These are phyloP conservation scores for Globisporangium yorkense DNA, from an alignment of 352 stramenopile species.

Conservation along the genomic window DNA sequence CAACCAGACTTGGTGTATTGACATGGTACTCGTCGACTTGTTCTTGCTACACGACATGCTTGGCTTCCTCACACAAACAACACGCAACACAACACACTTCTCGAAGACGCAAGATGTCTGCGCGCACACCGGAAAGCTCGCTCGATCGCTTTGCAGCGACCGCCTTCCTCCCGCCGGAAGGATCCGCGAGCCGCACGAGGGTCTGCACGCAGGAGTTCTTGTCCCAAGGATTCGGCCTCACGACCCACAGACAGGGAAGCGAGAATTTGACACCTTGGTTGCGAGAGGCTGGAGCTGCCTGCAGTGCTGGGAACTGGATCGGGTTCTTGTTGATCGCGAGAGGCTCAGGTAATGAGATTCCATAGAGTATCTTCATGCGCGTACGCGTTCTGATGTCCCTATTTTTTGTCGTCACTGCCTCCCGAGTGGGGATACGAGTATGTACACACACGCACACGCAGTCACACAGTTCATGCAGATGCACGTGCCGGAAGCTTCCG, in stretches of 20 bases:
- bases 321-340: slow-evolving; percentile 6
- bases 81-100: not conserved
- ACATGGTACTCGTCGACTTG: too few species aligned
- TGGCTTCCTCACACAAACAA: not conserved
- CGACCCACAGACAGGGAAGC: slow-evolving; percentile 51
- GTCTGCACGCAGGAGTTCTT: slow-evolving; percentile 18
- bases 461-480: not conserved
- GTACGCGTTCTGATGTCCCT: slow-evolving; percentile 79
- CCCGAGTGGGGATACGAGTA: slow-evolving; percentile 3
- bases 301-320: too few species aligned
- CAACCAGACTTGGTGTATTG: too few species aligned
- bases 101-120: slow-evolving; percentile 16
- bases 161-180: slow-evolving; percentile 31
- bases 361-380: slow-evolving; percentile 77
- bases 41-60: too few species aligned
- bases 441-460: not conserved
- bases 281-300: not conserved
- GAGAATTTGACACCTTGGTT: slow-evolving; percentile 93
- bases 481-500: slow-evolving; percentile 12
- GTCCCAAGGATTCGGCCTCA: slow-evolving; percentile 90
- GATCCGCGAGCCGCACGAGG: slow-evolving; percentile 20
- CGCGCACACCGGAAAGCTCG: slow-evolving; percentile 21
- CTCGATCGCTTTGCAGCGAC: slow-evolving; percentile 70
- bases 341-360: slow-evolving; percentile 91
- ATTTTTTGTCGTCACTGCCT: slow-evolving; percentile 86